Conservation (phyloP, 352 stramenopile genomes). For the Thraustochytrium sp. region DNA sequence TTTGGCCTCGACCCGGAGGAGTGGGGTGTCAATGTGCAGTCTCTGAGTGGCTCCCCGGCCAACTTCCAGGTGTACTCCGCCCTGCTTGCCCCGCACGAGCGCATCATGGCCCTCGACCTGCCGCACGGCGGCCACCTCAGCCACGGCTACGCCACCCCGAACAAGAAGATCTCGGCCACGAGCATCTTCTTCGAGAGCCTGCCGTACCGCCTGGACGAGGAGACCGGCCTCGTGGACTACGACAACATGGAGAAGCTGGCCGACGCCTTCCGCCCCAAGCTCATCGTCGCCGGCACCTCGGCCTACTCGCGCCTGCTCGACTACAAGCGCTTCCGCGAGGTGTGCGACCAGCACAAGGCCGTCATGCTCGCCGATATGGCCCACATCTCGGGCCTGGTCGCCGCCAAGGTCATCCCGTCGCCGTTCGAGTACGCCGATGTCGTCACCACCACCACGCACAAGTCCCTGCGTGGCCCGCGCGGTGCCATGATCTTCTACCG, state of each 20-base stretch:
- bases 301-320: constrained; percentile 98
- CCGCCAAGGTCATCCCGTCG: constrained; percentile 86
- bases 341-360: constrained; percentile 86
- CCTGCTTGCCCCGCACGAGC: constrained; percentile 94
- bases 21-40: constrained; percentile 83
- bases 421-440: constrained; percentile 97
- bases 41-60: constrained; percentile 91
- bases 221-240: constrained; percentile 97
- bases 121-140: constrained; percentile 96
- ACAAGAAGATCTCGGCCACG: constrained; percentile 98
- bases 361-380: constrained; percentile 98
- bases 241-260: constrained; percentile 91
- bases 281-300: constrained; percentile 96
- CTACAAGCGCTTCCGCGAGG: constrained; percentile 95
- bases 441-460: constrained; percentile 99
- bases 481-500: constrained; percentile 99
- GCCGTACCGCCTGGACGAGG: constrained; percentile 93
- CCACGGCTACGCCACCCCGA: constrained; percentile 95
- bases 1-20: constrained; percentile 92
- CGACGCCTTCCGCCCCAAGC: constrained; percentile 84
- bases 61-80: constrained; percentile 88
- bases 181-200: constrained; percentile 96
- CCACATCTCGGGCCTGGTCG: constrained; percentile 97
- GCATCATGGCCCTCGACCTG: constrained; percentile 96
- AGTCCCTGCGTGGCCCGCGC: constrained; percentile 94